Conservation (phyloP, 805 yeast species). For the Zygosaccharomyces bailii region DNA sequence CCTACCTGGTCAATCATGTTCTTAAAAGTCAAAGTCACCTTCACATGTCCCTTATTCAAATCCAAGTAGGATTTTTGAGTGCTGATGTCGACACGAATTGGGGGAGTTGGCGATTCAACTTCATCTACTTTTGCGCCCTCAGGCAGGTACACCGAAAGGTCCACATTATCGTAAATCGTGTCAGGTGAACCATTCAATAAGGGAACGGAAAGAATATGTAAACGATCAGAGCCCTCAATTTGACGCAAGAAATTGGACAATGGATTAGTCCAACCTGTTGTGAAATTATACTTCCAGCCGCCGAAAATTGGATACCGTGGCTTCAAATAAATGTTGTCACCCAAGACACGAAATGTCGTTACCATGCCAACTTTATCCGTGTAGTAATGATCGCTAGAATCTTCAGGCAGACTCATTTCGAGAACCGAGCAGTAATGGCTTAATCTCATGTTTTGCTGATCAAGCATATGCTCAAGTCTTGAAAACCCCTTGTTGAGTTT, state of each 20-base stretch:
- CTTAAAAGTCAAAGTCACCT: constrained; percentile 54
- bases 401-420: constrained; percentile 51
- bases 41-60: constrained; percentile 70
- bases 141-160: constrained; percentile 69
- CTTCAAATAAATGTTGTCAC: constrained; percentile 49
- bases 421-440: constrained; percentile 60
- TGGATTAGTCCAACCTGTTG: constrained; percentile 84
- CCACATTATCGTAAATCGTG: constrained; percentile 60
- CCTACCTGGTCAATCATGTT: constrained; percentile 70
- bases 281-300: constrained; percentile 93
- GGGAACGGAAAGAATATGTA: constrained; percentile 64
- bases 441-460: constrained; percentile 46
- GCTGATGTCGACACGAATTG: constrained; percentile 22
- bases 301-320: constrained; percentile 97
- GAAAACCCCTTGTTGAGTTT: constrained; percentile 67
- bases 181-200: constrained; percentile 68
- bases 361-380: constrained; percentile 93
- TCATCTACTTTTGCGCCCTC: constrained; percentile 70
- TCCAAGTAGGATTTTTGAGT: constrained; percentile 64
- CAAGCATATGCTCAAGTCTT: constrained; percentile 71
- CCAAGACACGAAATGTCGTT: constrained; percentile 57
- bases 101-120: constrained; percentile 53
- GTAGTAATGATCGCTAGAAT: constrained; percentile 65
- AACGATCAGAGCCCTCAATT: constrained; percentile 40
- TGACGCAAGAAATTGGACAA: constrained; percentile 51